Evolutionary conservation across 2,329 filamentous ascomycete species (phyloP).

Genomic region (Aspergillus amoenus): DNA sequence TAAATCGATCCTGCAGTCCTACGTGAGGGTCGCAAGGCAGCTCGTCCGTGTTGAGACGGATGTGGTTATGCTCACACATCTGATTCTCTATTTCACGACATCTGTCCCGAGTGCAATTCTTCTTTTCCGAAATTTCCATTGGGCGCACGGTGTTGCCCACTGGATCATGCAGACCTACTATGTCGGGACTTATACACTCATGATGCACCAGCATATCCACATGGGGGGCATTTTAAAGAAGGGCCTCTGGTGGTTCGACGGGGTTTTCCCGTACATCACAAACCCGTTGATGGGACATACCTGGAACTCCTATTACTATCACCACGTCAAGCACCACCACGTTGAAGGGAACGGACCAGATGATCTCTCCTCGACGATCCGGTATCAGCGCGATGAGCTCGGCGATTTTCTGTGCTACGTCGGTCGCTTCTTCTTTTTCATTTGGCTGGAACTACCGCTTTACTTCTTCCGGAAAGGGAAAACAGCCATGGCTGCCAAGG

Average conservation of each 20-base stretch:
- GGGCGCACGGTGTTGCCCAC: conserved; percentile 66
- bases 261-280: conserved; percentile 68
- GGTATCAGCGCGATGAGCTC: conserved; percentile 70
- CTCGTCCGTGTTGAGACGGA: conserved; percentile 68
- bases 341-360: conserved; percentile 77
- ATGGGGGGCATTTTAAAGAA: conserved; percentile 66
- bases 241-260: conserved; percentile 58
- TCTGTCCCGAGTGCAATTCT: conserved; percentile 67
- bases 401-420: conserved; percentile 70
- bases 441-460: conserved; percentile 72
- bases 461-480: conserved; percentile 71
- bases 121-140: conserved; percentile 66
- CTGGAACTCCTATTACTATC: conserved; percentile 82
- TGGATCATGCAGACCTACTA: conserved; percentile 66
- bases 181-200: conserved; percentile 71
- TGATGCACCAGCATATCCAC: conserved; percentile 86
- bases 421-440: conserved; percentile 68
- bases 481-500: conserved; percentile 52
- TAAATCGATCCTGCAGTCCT: conserved; percentile 58
- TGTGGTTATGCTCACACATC: conserved; percentile 75
- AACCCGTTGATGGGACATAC: conserved; percentile 80
- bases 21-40: conserved; percentile 55
- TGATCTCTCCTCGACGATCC: conserved; percentile 73
- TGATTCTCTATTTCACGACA: conserved; percentile 69
- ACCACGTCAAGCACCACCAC: conserved; percentile 84